phyloP scores from a whole-genome alignment of 2,329 filamentous ascomycete species.

The Fusarium brachygibbosum region DNA sequence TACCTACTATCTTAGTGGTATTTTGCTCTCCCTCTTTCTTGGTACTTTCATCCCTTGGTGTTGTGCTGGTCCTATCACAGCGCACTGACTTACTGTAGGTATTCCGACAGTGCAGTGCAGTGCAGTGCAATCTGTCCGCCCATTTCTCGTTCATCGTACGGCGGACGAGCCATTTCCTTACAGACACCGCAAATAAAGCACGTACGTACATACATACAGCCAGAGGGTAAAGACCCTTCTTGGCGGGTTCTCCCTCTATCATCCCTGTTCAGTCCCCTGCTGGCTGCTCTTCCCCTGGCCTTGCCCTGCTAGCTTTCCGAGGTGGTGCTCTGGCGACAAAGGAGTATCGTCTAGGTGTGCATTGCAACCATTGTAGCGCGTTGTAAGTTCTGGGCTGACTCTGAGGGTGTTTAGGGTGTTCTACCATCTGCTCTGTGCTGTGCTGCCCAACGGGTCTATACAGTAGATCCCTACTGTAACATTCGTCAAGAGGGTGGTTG shows the following conservation, averaged over 20 bases:
- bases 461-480: constrained; percentile 29
- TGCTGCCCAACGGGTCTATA: constrained; percentile 12
- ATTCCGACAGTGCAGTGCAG: constrained; percentile 5
- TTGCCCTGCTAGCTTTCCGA: constrained; percentile 39
- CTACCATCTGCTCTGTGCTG: constrained; percentile 11
- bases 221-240: constrained; percentile 34
- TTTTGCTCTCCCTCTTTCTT: constrained; percentile 20
- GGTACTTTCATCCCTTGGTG: constrained; percentile 6
- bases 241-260: constrained; percentile 35
- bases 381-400: constrained; percentile 19
- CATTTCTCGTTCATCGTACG: constrained; percentile 9
- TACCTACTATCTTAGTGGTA: background rate
- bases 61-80: constrained; percentile 16
- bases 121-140: background rate
- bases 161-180: constrained; percentile 15
- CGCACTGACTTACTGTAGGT: constrained; percentile 6
- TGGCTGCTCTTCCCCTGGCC: constrained; percentile 34
- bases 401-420: constrained; percentile 14
- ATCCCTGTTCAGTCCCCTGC: constrained; percentile 33
- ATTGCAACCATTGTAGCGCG: constrained; percentile 16
- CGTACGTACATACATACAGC: constrained; percentile 1
- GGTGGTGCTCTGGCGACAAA: constrained; percentile 46
- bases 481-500: constrained; percentile 28
- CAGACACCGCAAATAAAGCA: constrained; percentile 21
- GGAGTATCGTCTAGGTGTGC: constrained; percentile 39